These are phyloP conservation scores for Colletotrichum sojae DNA, from an alignment of 2,329 filamentous ascomycete genomes.

Conservation along the genomic window DNA sequence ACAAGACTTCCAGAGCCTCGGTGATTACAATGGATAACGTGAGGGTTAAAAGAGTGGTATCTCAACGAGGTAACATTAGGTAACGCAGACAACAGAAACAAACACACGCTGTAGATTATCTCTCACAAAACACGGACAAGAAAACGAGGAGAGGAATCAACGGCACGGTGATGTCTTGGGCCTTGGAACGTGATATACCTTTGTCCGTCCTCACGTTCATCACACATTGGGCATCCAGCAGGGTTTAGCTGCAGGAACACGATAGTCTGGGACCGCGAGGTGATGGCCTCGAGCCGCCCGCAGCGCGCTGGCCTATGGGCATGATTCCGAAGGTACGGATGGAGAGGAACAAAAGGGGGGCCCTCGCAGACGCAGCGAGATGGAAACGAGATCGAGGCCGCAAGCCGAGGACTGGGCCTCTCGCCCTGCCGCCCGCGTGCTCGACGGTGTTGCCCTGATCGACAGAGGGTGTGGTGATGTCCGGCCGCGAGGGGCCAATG, in stretches of 20 bases:
- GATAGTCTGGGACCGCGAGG: conserved; percentile 20
- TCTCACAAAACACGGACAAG: conserved; percentile 2
- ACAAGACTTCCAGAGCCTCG: conserved; percentile 33
- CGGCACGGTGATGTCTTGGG: not conserved
- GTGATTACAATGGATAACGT: conserved; percentile 22
- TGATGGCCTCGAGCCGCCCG: conserved; percentile 30
- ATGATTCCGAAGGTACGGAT: conserved; percentile 27
- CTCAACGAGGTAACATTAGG: conserved; percentile 23
- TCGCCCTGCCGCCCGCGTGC: conserved; percentile 29
- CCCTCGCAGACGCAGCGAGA: conserved; percentile 23
- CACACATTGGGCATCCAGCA: conserved; percentile 6
- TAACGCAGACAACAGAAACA: conserved; percentile 21
- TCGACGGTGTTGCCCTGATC: conserved; percentile 5
- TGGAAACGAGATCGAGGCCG: not conserved
- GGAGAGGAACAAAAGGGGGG: not conserved
- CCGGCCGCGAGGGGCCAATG: conserved; percentile 12
- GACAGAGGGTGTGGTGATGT: conserved; percentile 39
- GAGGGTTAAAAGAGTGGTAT: conserved; percentile 10
- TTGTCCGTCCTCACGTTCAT: conserved; percentile 5
- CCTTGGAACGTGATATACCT: conserved; percentile 29
- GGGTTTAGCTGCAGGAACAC: conserved; percentile 33
- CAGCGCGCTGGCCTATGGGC: conserved; percentile 21
- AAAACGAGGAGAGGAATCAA: conserved; percentile 4
- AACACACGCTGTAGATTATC: not conserved
- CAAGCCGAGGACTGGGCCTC: conserved; percentile 15